Evolutionary conservation across 1,139 yeast species (phyloP).

Genomic region (Meyerozyma smithsonii): DNA sequence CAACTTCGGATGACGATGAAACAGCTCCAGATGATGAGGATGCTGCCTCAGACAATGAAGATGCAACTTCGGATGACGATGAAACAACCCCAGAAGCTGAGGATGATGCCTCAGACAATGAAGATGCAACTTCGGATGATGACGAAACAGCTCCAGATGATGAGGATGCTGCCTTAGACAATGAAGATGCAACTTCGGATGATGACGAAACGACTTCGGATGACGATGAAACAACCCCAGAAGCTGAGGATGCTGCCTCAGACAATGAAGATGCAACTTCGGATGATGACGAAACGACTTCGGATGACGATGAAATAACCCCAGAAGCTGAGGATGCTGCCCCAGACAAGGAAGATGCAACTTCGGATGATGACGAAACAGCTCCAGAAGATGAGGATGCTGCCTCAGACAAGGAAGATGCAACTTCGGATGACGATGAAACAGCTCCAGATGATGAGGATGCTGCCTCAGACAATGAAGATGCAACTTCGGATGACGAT

Average conservation of each 20-base stretch:
- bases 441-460: neutral
- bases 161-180: neutral
- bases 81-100: constrained; percentile 5
- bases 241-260: neutral
- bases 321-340: neutral
- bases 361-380: neutral
- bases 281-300: neutral
- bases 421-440: neutral
- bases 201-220: neutral
- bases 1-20: constrained; percentile 4
- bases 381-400: neutral
- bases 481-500: neutral
- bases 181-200: neutral
- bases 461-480: neutral
- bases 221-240: neutral
- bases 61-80: neutral
- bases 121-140: constrained; percentile 3
- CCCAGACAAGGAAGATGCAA: neutral
- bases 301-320: neutral
- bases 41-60: constrained; percentile 3
- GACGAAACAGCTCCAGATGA: neutral
- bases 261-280: neutral
- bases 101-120: constrained; percentile 6
- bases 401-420: constrained; percentile 1
- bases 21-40: constrained; percentile 4